Evolutionary conservation across 2,329 filamentous ascomycete species (phyloP), one percentile per base, ranked within the genome.

Genomic region (Bisporella sp.): DNA sequence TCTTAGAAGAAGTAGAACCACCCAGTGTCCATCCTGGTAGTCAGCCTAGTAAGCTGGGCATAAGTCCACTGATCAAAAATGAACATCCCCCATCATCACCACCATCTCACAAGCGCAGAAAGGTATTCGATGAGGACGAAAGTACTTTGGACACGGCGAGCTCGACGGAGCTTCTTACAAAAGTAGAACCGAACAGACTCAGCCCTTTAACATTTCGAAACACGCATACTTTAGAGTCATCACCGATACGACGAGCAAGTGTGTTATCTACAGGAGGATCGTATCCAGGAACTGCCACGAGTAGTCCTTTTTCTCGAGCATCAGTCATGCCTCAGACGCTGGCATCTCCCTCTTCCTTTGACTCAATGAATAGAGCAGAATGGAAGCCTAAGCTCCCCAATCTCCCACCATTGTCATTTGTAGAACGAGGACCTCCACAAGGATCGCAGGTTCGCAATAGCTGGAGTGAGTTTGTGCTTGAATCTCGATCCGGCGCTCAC

Each of bases 371-470:
- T 30, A 31, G 50, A 48, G 41, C 50, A 41, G 52, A 56, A 7
- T 58, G 50, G 46, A 45, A 54, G 39, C 57, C 55, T 37, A 56
- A 48, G 6, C 41, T 59, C n/a, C 58, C 58, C 1, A 59, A 54
- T 45, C 48, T 62, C 31, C 55, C 58, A 42, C 31, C 54, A 4
- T 44, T 60, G 50, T 54, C 12, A 42, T 57, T 33, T 48, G 54
- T 30, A 40, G 46, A 47, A 42, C 37, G 5, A 42, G 44, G 8
- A 37, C 37, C 46, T 9, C 31, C 40, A 29, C 54, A 51, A 43
- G 21, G 31, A 21, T 37, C 49, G 29, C 32, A 44, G 32, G 35
- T 11, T 21, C 44, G 35, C 28, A 53, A 32, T 28, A 47, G 32
- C 46, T 51, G 53, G 42, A 28, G 13, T 12, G 57, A 59, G 13